Conservation (phyloP, 768 basidiomycete species). For the Boletus subparvulus region DNA sequence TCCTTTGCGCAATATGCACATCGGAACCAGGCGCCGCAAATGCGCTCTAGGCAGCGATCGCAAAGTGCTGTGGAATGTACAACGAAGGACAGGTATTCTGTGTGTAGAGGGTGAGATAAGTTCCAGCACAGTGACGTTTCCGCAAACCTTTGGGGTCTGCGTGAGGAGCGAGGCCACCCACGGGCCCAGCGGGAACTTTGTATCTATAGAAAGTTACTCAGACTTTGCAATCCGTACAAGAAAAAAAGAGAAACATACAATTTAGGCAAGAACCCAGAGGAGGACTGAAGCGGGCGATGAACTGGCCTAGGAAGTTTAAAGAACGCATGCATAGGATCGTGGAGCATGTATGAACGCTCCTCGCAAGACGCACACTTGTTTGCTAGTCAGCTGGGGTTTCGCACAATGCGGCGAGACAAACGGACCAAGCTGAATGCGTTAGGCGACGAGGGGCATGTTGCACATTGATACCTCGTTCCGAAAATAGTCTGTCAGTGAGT, state of each 20-base stretch:
- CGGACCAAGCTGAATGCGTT: constrained; percentile 69
- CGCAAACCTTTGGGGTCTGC: constrained; percentile 56
- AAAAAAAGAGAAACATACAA: constrained; percentile 46
- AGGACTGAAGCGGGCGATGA: constrained; percentile 54
- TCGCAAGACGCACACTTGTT: constrained; percentile 81
- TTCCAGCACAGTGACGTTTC: neutral
- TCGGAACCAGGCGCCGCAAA: constrained; percentile 87
- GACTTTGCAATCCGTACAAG: neutral
- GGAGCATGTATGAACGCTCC: constrained; percentile 67
- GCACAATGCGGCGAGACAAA: neutral
- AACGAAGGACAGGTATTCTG: constrained; percentile 64
- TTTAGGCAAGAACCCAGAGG: constrained; percentile 62
- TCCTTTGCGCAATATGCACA: constrained; percentile 88
- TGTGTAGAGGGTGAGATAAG: neutral
- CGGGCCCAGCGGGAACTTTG: constrained; percentile 58
- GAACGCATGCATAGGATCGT: constrained; percentile 85
- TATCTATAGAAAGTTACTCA: constrained; percentile 49
- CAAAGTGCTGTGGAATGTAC: constrained; percentile 72
- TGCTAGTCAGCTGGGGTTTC: neutral
- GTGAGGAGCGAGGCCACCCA: constrained; percentile 36
- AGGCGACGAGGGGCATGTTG: constrained; percentile 79
- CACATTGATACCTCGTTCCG: constrained; percentile 86
- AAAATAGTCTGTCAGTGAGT: constrained; percentile 54
- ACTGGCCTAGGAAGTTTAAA: constrained; percentile 85
- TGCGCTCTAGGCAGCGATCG: constrained; percentile 80